These are phyloP conservation scores for Phytophthora crassamura DNA, from an alignment of 352 stramenopile species.

Conservation along the genomic window DNA sequence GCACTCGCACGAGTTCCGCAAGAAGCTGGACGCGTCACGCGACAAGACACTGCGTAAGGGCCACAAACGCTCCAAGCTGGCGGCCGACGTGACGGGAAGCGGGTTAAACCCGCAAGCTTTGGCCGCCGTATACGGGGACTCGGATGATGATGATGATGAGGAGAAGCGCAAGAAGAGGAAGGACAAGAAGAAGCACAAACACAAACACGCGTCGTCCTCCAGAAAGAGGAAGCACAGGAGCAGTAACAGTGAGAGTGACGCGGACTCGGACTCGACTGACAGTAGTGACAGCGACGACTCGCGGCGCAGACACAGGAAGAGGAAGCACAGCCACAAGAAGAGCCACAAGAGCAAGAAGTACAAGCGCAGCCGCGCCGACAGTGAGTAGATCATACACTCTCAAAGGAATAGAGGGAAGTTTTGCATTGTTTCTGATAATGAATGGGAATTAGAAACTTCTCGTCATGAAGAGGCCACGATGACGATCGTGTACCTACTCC, in stretches of 20 bases:
- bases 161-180: constrained; percentile 38
- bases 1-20: constrained; percentile 60
- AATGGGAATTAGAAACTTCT: background rate
- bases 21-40: constrained; percentile 70
- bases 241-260: constrained; percentile 29
- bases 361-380: constrained; percentile 61
- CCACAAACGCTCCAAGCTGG: constrained; percentile 43
- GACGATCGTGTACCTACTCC: background rate
- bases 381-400: constrained; percentile 16
- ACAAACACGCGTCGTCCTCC: background rate
- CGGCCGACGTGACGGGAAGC: constrained; percentile 37
- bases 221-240: constrained; percentile 8
- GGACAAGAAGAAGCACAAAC: constrained; percentile 39
- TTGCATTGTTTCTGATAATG: constrained; percentile 11
- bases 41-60: constrained; percentile 68
- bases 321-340: constrained; percentile 39
- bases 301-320: constrained; percentile 27
- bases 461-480: too few species aligned
- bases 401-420: constrained; percentile 12
- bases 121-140: constrained; percentile 62
- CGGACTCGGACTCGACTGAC: constrained; percentile 23
- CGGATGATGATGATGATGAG: constrained; percentile 38
- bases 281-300: constrained; percentile 28
- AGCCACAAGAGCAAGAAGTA: constrained; percentile 38
- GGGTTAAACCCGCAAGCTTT: constrained; percentile 78